Conservation (phyloP, 345 rosid species). For the Hirschfeldia incana region DNA sequence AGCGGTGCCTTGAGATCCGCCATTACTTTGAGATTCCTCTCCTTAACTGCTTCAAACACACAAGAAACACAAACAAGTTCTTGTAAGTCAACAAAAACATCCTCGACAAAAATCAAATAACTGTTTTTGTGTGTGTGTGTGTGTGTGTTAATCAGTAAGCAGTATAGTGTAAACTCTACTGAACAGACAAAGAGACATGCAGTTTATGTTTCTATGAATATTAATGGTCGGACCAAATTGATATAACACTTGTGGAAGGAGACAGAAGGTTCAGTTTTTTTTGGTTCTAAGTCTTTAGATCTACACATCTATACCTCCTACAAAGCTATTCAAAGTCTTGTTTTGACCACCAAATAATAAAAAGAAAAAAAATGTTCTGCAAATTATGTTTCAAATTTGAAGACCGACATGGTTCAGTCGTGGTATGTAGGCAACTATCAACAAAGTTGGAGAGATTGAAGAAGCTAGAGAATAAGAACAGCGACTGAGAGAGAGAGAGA, state of each 20-base stretch:
- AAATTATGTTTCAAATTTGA: not conserved
- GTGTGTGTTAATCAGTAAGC: not conserved
- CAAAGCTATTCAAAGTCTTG: conserved; percentile 1
- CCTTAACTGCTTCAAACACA: conserved; percentile 19
- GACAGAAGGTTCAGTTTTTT: not conserved
- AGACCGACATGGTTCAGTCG: no score
- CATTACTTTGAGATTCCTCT: conserved; percentile 29
- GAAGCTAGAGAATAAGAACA: not conserved
- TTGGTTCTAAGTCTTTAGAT: conserved; percentile 23
- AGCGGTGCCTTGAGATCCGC: conserved; percentile 72
- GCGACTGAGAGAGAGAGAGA: conserved; percentile 13
- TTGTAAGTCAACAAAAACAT: conserved; percentile 9
- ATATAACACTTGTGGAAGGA: not conserved
- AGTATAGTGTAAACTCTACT: not conserved
- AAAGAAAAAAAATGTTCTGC: not conserved
- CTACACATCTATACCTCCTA: conserved; percentile 22
- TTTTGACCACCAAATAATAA: not conserved
- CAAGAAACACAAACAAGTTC: not conserved
- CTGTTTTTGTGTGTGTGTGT: not conserved
- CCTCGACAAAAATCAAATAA: conserved; percentile 9
- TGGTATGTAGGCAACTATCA: no score
- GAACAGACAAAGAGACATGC: conserved; percentile 17
- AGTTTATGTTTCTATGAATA: not conserved
- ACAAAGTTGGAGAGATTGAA: conserved; percentile 24
- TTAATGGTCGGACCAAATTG: conserved; percentile 4